Percentiles rank a stretch among this genome's conserved stretches.
Evolutionary conservation across 805 yeast genomes (phyloP).

Genomic region (Sugiyamaella valdiviana): DNA sequence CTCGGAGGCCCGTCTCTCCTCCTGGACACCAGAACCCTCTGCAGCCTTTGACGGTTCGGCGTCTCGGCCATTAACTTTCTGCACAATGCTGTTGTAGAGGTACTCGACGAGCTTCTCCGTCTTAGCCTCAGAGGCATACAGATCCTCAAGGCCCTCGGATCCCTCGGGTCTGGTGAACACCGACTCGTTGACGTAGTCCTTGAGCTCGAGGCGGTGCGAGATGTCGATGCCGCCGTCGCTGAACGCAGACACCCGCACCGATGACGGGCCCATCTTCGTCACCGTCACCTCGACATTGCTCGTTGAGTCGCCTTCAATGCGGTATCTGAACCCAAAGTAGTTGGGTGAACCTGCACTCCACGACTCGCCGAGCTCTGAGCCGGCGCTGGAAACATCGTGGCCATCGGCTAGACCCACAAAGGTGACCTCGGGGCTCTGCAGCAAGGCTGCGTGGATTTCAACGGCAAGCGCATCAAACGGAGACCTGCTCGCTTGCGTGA

Average conservation of each 20-base stretch:
- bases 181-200: constrained; percentile 10
- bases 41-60: not conserved
- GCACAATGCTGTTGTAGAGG: constrained; percentile 2
- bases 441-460: constrained; percentile 15
- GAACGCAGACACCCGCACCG: constrained; percentile 10
- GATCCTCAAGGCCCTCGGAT: constrained; percentile 16
- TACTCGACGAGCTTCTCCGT: constrained; percentile 9
- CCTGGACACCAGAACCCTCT: not conserved
- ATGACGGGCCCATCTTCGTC: constrained; percentile 11
- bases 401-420: constrained; percentile 1
- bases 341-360: constrained; percentile 20
- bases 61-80: not conserved
- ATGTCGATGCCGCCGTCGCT: constrained; percentile 12
- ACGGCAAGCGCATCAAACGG: constrained; percentile 20
- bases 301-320: not conserved
- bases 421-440: not conserved
- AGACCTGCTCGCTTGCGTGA: constrained; percentile 4
- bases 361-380: not conserved
- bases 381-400: not conserved
- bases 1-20: not conserved
- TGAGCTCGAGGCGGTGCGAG: constrained; percentile 7
- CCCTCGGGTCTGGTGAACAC: constrained; percentile 21
- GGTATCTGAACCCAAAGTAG: constrained; percentile 13
- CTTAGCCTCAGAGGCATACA: constrained; percentile 11
- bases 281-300: constrained; percentile 11